Conservation (phyloP, 1,284 basidiomycete genomes). For the Rhodofomes roseus region DNA sequence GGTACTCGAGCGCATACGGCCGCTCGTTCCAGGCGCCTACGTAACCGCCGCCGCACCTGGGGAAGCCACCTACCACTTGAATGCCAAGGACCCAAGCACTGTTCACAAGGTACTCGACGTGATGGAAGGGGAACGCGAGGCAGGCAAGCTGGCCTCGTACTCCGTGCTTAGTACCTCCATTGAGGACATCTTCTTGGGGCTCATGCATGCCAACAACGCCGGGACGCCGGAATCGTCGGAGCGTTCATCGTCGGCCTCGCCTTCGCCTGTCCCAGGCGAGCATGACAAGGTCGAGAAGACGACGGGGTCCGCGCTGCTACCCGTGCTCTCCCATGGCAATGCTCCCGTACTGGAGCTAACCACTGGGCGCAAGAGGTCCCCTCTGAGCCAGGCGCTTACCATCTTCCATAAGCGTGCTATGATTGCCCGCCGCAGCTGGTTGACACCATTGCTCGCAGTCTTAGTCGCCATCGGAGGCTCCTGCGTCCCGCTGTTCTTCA, state of each 20-base stretch:
- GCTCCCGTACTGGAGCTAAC: slow-evolving; percentile 36
- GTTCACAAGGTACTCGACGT: slow-evolving; percentile 56
- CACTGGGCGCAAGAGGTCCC: slow-evolving; percentile 46
- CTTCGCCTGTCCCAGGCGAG: slow-evolving; percentile 1
- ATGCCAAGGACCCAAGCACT: slow-evolving; percentile 47
- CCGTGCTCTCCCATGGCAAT: slow-evolving; percentile 7
- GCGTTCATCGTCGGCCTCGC: neutral
- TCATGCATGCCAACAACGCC: slow-evolving; percentile 52
- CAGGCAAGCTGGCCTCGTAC: slow-evolving; percentile 46
- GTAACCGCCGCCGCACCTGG: slow-evolving; percentile 36
- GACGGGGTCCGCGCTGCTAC: slow-evolving; percentile 14
- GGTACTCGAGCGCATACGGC: slow-evolving; percentile 41
- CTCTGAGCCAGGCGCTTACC: slow-evolving; percentile 58
- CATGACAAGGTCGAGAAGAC: slow-evolving; percentile 15
- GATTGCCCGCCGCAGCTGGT: slow-evolving; percentile 64
- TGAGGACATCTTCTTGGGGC: slow-evolving; percentile 75
- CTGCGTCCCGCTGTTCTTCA: slow-evolving; percentile 63
- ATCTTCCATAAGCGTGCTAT: slow-evolving; percentile 73
- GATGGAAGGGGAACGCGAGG: slow-evolving; percentile 42
- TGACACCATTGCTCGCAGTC: slow-evolving; percentile 59
- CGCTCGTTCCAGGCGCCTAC: slow-evolving; percentile 44
- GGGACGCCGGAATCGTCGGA: slow-evolving; percentile 15
- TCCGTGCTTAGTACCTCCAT: slow-evolving; percentile 72
- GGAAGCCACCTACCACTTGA: slow-evolving; percentile 50
- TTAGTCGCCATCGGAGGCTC: slow-evolving; percentile 61